Evolutionary conservation across 768 basidiomycete genomes (phyloP).

Genomic region (Kockovaella imperatae): DNA sequence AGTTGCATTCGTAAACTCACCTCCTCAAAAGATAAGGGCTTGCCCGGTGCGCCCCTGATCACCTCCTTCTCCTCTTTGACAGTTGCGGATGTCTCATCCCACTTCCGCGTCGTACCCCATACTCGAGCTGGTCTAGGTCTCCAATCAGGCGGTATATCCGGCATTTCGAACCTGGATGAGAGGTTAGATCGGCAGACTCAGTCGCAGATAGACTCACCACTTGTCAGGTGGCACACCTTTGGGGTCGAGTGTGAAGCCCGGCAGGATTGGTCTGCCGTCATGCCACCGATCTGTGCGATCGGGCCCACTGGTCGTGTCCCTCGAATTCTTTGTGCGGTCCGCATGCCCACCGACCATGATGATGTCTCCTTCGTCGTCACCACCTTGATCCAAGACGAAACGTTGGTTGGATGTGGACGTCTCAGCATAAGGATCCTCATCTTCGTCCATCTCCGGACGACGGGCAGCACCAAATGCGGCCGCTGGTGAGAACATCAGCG

Average conservation of each 20-base stretch:
- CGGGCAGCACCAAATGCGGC: too few relatives aligned
- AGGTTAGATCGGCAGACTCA: neutral
- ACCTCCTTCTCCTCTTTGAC: constrained; percentile 26
- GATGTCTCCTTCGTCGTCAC: constrained; percentile 56
- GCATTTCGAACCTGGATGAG: constrained; percentile 64
- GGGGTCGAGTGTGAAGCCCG: constrained; percentile 64
- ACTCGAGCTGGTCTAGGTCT: constrained; percentile 71
- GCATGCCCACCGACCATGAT: constrained; percentile 27
- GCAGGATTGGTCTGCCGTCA: constrained; percentile 65
- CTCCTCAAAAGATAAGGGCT: constrained; percentile 62
- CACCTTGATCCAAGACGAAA: constrained; percentile 48
- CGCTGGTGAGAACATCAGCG: too few relatives aligned
- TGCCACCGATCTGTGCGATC: constrained; percentile 51
- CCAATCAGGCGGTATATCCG: constrained; percentile 78
- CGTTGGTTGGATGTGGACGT: constrained; percentile 10
- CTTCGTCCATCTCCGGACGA: constrained; percentile 81
- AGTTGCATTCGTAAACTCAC: constrained; percentile 47
- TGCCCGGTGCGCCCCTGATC: constrained; percentile 47
- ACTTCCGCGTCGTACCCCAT: constrained; percentile 51
- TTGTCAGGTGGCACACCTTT: constrained; percentile 40
- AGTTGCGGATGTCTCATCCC: constrained; percentile 27
- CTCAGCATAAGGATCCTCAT: constrained; percentile 56
- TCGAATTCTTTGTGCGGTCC: too few relatives aligned
- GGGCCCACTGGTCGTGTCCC: neutral
- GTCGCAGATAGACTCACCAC: constrained; percentile 26